Evolutionary conservation across 768 basidiomycete genomes (phyloP), one percentile per base, ranked within the genome.

Genomic region (Tylopilus sp.): DNA sequence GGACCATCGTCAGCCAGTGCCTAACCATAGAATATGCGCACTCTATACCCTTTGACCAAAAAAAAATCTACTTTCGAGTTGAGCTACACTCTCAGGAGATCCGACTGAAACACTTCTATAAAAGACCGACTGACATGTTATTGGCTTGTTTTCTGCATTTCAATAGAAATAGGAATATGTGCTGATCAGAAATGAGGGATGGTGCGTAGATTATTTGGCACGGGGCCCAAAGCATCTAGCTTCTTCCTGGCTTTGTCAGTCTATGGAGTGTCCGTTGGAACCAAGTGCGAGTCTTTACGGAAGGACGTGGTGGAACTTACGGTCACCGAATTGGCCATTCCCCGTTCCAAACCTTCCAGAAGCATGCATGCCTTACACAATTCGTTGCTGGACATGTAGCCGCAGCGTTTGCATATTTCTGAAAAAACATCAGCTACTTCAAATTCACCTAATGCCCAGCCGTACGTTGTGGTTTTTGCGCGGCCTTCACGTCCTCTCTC

Each of bases 321-420:
- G 41, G 84, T 83, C 37, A 78, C 81, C 34, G 81, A 76, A 56
- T 68, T 73, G 6, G 78, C 86, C 74, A 91, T 79, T 14, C 94
- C 93, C 36, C 89, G 79, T 68, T 97, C 93, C 16, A 98, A 76
- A 9, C 94, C 92, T 70, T 98, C 92, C 0, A 98, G 75, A 6
- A 98, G 74, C 0, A 87, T 89, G 57, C 95, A 97, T 1, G 94
- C 95, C 68, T 95, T 95, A 66, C 93, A 95, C n/a, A 99, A 72
- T n/a, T 88, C 85, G 60, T 98, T 97, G 56, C 92, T 95, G 4
- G 94, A 89, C 78, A 98, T 95, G 67, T 95, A 95, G 3, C 94
- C 94, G 61, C 97, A 99, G 43, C 92, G 79, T 62, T 84, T 78
- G 67, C 97, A 99, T 16, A 84, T 92, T 74, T 92, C 94, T 98